Evolutionary conservation across 495 filamentous ascomycete genomes (phyloP), one percentile per base, ranked within the genome.

Genomic region (Parmelia sp.): DNA sequence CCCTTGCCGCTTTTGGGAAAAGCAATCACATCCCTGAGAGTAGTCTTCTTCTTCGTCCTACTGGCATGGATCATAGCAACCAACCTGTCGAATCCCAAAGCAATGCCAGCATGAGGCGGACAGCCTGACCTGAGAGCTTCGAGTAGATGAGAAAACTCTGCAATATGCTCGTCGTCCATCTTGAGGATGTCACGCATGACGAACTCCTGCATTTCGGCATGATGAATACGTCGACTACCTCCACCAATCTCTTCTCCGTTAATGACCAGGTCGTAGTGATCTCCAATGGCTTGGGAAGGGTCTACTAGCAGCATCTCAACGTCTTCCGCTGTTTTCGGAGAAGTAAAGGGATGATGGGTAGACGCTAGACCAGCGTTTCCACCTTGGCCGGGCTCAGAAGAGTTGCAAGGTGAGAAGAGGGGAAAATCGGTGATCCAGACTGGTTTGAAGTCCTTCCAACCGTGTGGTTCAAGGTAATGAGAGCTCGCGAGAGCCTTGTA

Each of bases 271-370:
- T 98, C 94, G 73, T 96, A 98, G 73, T 95, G 90, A 71, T 96
- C 92, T 1, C 84, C 92, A 44, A 80, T 82, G 0, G 83, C 92
- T 63, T 82, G 75, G 14, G 88, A 79, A 3, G 94, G 95, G 60
- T 91, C 80, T 8, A 83, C 86, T 25, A 82, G 74, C 14, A 97
- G 83, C 3, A 92, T 72, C 51, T 90, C 86, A 35, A 96, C 83
- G 70, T 97, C 95, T 17, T 78, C 76, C 17, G 81, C 68, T 9
- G 84, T 81, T 60, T 88, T 84, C 0, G 95, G 94, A 0, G 95
- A 89, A 5, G 94, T 98, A 74, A 98, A 98, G 2, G 95, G 94
- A 73, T 98, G 94, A 68, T 98, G 94, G 0, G 93, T 97, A 10
- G 94, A 87, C 21, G 86, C 85, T 71, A 97, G 80, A 6, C 91